phyloP scores from a whole-genome alignment of 2,329 filamentous ascomycete genomes.

The Orbilia ellipsospora region DNA sequence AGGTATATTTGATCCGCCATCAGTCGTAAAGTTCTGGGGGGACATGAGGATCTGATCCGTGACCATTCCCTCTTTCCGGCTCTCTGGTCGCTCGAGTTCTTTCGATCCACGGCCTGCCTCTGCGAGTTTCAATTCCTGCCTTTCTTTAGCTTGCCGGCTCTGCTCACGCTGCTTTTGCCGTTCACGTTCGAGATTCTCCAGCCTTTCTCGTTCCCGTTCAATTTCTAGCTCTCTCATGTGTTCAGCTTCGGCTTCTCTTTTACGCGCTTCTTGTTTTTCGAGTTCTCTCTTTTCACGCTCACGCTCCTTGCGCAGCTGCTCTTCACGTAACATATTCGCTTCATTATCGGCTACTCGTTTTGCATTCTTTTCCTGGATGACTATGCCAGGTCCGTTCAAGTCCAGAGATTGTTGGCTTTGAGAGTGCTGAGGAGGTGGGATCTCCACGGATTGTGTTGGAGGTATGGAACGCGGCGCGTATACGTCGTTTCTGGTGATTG shows the following conservation, averaged over 20 bases:
- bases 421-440: conserved; percentile 38
- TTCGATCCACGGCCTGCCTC: conserved; percentile 47
- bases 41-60: conserved; percentile 47
- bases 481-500: conserved; percentile 33
- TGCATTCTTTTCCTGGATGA: conserved; percentile 51
- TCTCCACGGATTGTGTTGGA: conserved; percentile 51
- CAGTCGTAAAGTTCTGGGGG: conserved; percentile 31
- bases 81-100: conserved; percentile 25
- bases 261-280: conserved; percentile 73
- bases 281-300: conserved; percentile 67
- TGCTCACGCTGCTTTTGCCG: conserved; percentile 61
- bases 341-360: conserved; percentile 53
- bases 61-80: conserved; percentile 37
- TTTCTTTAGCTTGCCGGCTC: conserved; percentile 64
- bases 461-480: conserved; percentile 50
- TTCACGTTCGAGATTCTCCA: conserved; percentile 59
- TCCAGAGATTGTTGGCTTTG: conserved; percentile 1
- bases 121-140: conserved; percentile 56
- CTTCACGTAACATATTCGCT: conserved; percentile 44
- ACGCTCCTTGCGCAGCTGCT: conserved; percentile 36
- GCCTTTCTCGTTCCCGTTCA: conserved; percentile 67
- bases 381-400: no score
- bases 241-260: conserved; percentile 69
- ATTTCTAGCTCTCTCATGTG: conserved; percentile 56
- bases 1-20: conserved; percentile 24